Evolutionary conservation across 768 basidiomycete species (phyloP).

Genomic region (Rossbeevera mucosa): DNA sequence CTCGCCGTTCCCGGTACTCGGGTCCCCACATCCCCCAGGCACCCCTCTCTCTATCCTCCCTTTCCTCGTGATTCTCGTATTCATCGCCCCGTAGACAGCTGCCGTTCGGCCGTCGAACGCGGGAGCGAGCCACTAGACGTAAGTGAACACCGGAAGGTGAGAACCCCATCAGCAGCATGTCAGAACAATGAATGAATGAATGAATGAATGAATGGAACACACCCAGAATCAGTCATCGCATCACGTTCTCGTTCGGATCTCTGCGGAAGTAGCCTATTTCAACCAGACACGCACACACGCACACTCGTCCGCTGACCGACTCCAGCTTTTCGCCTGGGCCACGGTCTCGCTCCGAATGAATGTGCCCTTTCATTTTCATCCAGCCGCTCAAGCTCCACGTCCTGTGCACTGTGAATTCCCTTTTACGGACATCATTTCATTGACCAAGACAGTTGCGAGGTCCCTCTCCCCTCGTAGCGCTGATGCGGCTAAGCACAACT

Average conservation of each 20-base stretch:
- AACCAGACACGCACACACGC: background rate
- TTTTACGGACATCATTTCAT: conserved; percentile 8
- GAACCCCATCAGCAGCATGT: conserved; percentile 22
- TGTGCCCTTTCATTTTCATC: conserved; percentile 15
- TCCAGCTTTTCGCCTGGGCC: conserved; percentile 5
- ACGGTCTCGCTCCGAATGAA: conserved; percentile 16
- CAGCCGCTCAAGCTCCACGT: conserved; percentile 29
- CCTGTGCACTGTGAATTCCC: conserved; percentile 27
- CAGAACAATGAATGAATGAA: conserved; percentile 24
- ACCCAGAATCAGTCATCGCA: conserved; percentile 10
- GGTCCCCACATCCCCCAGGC: conserved; percentile 21
- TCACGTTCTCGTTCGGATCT: conserved; percentile 3
- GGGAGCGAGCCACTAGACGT: conserved; percentile 33
- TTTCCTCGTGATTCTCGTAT: conserved; percentile 17
- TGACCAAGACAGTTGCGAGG: conserved; percentile 15
- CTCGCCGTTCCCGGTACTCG: conserved; percentile 7
- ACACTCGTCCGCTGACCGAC: background rate
- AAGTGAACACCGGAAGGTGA: conserved; percentile 26
- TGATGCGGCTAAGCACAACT: conserved; percentile 14
- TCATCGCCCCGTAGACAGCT: conserved; percentile 10
- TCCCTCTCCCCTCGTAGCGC: conserved; percentile 14
- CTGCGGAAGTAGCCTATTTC: background rate
- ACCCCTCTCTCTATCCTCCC: conserved; percentile 12
- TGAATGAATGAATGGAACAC: conserved; percentile 25
- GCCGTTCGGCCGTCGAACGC: conserved; percentile 20